Percentiles rank a stretch among this genome's conserved stretches.
phyloP scores from a whole-genome alignment of 2,329 filamentous ascomycete genomes.

The Graphilbum fragrans region DNA sequence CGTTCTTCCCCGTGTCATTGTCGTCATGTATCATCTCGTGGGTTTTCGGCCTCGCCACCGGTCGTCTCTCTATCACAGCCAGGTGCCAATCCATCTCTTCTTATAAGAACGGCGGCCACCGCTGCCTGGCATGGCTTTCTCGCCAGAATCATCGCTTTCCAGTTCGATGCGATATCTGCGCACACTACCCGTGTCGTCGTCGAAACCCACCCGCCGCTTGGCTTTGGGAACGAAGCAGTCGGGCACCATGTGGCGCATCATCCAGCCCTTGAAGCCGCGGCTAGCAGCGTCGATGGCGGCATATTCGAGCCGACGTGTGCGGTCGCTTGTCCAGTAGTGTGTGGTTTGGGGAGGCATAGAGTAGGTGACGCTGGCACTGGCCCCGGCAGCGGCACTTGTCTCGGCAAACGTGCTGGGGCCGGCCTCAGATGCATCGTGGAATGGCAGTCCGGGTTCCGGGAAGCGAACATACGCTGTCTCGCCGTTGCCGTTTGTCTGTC shows the following conservation, averaged over 20 bases:
- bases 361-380: slow-evolving; percentile 13
- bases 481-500: not conserved
- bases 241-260: slow-evolving; percentile 43
- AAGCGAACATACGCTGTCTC: too few relatives aligned
- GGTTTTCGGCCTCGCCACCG: not conserved
- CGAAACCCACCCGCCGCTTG: slow-evolving; percentile 39
- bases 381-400: not conserved
- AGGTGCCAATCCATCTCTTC: not conserved
- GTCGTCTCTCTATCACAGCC: not conserved
- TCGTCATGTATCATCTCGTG: not conserved
- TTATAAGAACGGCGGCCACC: not conserved
- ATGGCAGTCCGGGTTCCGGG: too few relatives aligned
- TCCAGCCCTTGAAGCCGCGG: slow-evolving; percentile 47
- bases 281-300: slow-evolving; percentile 53
- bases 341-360: slow-evolving; percentile 43
- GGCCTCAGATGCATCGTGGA: too few relatives aligned
- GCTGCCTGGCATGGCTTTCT: slow-evolving; percentile 9
- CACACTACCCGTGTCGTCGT: slow-evolving; percentile 52
- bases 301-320: slow-evolving; percentile 50
- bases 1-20: not conserved
- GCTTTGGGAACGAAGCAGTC: slow-evolving; percentile 45
- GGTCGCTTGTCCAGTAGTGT: slow-evolving; percentile 56
- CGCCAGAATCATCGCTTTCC: slow-evolving; percentile 27
- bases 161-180: slow-evolving; percentile 49
- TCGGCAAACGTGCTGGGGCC: not conserved